Evolutionary conservation across 208 protist genomes (phyloP).

Genomic region (Novymonas esmeraldas): DNA sequence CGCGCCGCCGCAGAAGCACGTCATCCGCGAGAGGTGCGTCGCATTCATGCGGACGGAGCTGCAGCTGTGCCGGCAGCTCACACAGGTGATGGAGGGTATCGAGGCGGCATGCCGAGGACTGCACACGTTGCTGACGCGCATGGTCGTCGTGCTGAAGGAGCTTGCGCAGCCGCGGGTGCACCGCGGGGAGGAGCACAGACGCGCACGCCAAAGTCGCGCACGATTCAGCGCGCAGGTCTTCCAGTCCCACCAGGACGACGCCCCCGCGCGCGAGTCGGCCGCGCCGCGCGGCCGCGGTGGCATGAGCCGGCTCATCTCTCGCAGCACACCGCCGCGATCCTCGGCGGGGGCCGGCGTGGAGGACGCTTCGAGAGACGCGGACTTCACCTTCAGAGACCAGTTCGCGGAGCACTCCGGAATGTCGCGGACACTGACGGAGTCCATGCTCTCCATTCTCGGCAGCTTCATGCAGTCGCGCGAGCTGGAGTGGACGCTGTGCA

Average conservation of each 20-base stretch:
- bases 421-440: slow-evolving; percentile 18
- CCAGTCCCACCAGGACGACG: not conserved
- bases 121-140: slow-evolving; percentile 18
- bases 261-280: not conserved
- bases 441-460: slow-evolving; percentile 24
- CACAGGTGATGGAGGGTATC: slow-evolving; percentile 39
- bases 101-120: slow-evolving; percentile 26
- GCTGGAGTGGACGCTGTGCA: slow-evolving; percentile 48
- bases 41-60: slow-evolving; percentile 42
- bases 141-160: slow-evolving; percentile 27
- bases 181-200: slow-evolving; percentile 23
- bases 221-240: slow-evolving; percentile 24
- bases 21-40: slow-evolving; percentile 21
- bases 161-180: slow-evolving; percentile 26
- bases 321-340: no score
- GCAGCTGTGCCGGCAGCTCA: slow-evolving; percentile 33
- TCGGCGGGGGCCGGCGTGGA: no score
- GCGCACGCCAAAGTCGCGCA: slow-evolving; percentile 20
- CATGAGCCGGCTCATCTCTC: not conserved
- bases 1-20: slow-evolving; percentile 32
- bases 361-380: slow-evolving; percentile 16
- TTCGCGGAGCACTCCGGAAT: slow-evolving; percentile 26
- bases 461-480: slow-evolving; percentile 35
- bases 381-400: slow-evolving; percentile 38
- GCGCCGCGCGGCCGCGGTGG: not conserved